Conservation (phyloP, 2,329 filamentous ascomycete genomes). For the Hypomyces perniciosus region DNA sequence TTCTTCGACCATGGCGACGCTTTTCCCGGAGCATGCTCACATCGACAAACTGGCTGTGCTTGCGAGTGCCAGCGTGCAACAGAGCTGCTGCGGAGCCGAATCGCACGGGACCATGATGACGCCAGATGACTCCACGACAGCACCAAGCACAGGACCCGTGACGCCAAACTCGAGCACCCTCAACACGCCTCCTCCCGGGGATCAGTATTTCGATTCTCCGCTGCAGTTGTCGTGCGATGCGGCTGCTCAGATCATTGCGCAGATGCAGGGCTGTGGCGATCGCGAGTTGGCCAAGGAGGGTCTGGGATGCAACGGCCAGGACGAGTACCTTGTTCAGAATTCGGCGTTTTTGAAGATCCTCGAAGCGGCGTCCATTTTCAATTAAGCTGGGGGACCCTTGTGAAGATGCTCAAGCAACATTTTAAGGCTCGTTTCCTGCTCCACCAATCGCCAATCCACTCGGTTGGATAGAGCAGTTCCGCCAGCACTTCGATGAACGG, state of each 20-base stretch:
- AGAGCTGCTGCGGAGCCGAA: constrained; percentile 18
- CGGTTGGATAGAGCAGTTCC: too few relatives aligned
- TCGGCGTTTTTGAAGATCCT: constrained; percentile 30
- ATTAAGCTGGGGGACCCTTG: not conserved
- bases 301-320: constrained; percentile 25
- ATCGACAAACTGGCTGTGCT: constrained; percentile 34
- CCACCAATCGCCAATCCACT: too few relatives aligned
- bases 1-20: constrained; percentile 6
- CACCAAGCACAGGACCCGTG: constrained; percentile 15
- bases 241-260: constrained; percentile 33
- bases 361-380: constrained; percentile 19
- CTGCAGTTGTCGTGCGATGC: constrained; percentile 30
- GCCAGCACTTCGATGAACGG: too few relatives aligned
- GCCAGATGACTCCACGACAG: constrained; percentile 15
- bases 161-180: constrained; percentile 16
- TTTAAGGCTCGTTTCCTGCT: too few relatives aligned
- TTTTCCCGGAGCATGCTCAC: constrained; percentile 15
- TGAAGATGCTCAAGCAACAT: too few relatives aligned
- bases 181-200: constrained; percentile 12
- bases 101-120: constrained; percentile 20
- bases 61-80: constrained; percentile 30
- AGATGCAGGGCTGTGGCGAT: constrained; percentile 31
- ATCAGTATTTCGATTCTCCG: constrained; percentile 20
- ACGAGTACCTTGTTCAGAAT: constrained; percentile 29
- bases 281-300: constrained; percentile 20